Evolutionary conservation across 345 rosid species (phyloP), one percentile per base, ranked within the genome.

Genomic region (Euphorbia peplus): DNA sequence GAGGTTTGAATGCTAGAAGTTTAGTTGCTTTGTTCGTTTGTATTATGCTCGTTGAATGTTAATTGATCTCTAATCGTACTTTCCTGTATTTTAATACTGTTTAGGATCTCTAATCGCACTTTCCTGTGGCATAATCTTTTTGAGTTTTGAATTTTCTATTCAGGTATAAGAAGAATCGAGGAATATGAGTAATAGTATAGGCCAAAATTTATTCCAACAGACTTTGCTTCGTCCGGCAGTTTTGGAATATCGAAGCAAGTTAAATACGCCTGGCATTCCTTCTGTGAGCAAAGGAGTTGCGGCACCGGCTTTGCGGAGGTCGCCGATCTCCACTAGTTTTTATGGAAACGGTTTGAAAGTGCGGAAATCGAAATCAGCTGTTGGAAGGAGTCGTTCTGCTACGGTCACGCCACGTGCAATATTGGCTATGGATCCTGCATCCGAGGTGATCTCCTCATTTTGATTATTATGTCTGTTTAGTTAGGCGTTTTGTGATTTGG

Each of bases 111-210:
- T 37, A 26, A 15, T n/a, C 14, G n/a, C 14, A 14, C 19, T 10
- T 18, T 60, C 8, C 1, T 46, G 13, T 1, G 42, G 7, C 16
- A 32, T 28, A 18, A 3, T 44, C 8, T 16, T 57, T 67, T 29
- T 26, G 14, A 8, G 60, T 28, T 26, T 18, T 57, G 0, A 41
- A 63, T 69, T 73, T 28, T 28, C 15, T 66, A 22, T 83, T 83
- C 79, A 63, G 83, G 73, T 24, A 26, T 15, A 78, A 74, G 78
- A 66, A 75, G 73, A 37, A 78, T 72, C 80, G 52, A 78, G 72
- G 82, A 80, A 80, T 68, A 93, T 93, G 98, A 89, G 92, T 67
- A 85, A 80, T 78, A 76, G 84, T 57, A 62, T 88, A 13, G 78
- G 83, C 70, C 82, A 82, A 60, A 82, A 84, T 64, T 69, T 88